Base-by-base conservation (phyloP, 169 alveolate genomes). In the Plasmodium billcollinsi region DNA sequence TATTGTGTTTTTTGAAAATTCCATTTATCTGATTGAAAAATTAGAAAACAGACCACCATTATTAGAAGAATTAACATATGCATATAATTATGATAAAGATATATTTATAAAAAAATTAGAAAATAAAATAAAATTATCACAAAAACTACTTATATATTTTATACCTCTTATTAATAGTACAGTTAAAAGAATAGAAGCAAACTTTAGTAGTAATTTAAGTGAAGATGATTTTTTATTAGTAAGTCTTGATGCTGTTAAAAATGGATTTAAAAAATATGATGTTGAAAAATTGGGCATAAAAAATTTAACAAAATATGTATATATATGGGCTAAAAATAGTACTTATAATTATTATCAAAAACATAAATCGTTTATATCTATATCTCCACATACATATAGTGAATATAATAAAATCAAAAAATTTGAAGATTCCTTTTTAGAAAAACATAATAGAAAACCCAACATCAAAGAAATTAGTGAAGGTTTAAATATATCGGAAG, bases 211-310 rank as follows among this genome's bases (percentile, higher is more conserved):
- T 49, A 83, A 83, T 73, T 83, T 83, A 56, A 83, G 80, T 63
- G 91, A 83, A 83, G 91, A 83, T 56, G 91, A 83, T 26, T 83
- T 83, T 21, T 70, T 83, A 45, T 29, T 83, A 56, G 85, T 83
- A 18, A 83, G 91, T 73, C 71, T 83, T 58, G 91, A 83, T 52
- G 83, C 91, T 12, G 91, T 83, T 15, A 83, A 83, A 83, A 83
- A 83, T 70, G 91, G 91, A 58, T 83, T 83, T 65, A 83, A 73
- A 70, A 83, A 62, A 70, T 83, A 83, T 83, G 91, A 83, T n/a
- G 63, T 83, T 3, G 75, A 83, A 83, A 83, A 83, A 69, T 67
- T 67, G 49, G 91, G 91, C 45, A 67, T 83, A 21, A 83, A 67
- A 67, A 83, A 83, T 83, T 49, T 83, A 29, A 83, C 91, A 39